A percentile compares a stretch with the other conserved stretches of the same genome.
Evolutionary conservation across 2,329 filamentous ascomycete species (phyloP).

Genomic region (Ustulina deusta): DNA sequence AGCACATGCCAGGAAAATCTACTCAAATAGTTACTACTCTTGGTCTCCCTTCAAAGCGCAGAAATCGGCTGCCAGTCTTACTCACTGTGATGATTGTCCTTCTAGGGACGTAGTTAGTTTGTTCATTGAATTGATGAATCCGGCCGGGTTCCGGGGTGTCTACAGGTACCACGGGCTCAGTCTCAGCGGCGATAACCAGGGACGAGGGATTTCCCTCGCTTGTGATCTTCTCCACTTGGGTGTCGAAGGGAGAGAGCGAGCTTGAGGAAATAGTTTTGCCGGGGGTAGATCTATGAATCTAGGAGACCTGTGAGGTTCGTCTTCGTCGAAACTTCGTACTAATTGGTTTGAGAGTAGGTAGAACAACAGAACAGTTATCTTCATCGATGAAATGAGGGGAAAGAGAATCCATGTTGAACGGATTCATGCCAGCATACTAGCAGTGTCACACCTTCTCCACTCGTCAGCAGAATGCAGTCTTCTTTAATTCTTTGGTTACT

Average conservation of each 20-base stretch:
- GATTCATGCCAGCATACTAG: neutral
- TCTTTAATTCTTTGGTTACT: too few species aligned
- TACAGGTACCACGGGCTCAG: conserved; percentile 11
- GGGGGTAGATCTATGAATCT: neutral
- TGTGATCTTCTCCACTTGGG: conserved; percentile 10
- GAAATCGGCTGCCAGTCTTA: conserved; percentile 6
- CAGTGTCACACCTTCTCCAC: neutral
- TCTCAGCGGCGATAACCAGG: neutral
- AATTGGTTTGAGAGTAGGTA: neutral
- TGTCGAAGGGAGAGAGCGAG: neutral
- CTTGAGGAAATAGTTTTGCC: neutral
- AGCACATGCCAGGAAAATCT: conserved; percentile 69
- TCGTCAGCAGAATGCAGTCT: neutral
- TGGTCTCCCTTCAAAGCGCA: conserved; percentile 18
- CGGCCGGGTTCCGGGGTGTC: conserved; percentile 14
- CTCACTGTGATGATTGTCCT: conserved; percentile 64
- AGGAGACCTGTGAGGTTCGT: neutral
- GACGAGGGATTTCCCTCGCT: conserved; percentile 2
- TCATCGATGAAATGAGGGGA: neutral
- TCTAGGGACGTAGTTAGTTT: conserved; percentile 66
- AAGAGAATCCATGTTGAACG: neutral
- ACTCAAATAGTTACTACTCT: conserved; percentile 21
- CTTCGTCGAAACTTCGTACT: neutral
- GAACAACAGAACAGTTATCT: neutral
- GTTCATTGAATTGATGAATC: conserved; percentile 62